A percentile compares a stretch with the other conserved stretches of the same genome.
Conservation (phyloP, 192 early-diverging fungal genomes). For the Funneliformis geosporum region DNA sequence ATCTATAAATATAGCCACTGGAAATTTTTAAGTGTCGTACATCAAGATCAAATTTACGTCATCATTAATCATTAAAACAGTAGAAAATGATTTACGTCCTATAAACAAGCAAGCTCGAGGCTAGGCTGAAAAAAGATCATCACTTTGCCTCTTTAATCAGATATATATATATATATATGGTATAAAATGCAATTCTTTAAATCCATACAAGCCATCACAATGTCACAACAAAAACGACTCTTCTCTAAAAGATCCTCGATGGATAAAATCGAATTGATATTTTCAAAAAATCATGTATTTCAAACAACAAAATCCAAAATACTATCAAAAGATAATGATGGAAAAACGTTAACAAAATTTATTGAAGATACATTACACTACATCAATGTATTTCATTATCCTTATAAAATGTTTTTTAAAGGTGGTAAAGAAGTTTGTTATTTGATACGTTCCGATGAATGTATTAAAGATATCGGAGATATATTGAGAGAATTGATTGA, state of each 20-base stretch:
- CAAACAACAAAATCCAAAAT: neutral
- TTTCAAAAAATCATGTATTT: neutral
- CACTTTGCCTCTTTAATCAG: no score
- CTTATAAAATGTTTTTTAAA: constrained; percentile 19
- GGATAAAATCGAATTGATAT: neutral
- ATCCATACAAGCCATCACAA: no score
- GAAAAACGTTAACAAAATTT: constrained; percentile 12
- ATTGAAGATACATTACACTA: constrained; percentile 13
- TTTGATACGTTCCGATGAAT: neutral
- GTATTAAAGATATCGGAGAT: neutral
- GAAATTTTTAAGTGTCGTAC: no score
- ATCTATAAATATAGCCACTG: no score
- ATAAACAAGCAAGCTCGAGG: no score
- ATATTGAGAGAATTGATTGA: constrained; percentile 1
- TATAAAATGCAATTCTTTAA: no score
- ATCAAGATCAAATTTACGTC: no score
- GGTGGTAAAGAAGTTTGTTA: neutral
- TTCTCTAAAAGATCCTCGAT: neutral
- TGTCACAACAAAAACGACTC: no score
- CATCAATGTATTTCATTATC: constrained; percentile 20
- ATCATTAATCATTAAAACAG: no score
- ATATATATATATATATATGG: no score
- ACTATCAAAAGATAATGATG: neutral
- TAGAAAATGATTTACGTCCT: no score
- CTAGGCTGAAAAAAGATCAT: no score